Evolutionary conservation across 148 eudicot species (phyloP), one percentile per base, ranked within the genome.

Genomic region (Bassia scoparia): DNA sequence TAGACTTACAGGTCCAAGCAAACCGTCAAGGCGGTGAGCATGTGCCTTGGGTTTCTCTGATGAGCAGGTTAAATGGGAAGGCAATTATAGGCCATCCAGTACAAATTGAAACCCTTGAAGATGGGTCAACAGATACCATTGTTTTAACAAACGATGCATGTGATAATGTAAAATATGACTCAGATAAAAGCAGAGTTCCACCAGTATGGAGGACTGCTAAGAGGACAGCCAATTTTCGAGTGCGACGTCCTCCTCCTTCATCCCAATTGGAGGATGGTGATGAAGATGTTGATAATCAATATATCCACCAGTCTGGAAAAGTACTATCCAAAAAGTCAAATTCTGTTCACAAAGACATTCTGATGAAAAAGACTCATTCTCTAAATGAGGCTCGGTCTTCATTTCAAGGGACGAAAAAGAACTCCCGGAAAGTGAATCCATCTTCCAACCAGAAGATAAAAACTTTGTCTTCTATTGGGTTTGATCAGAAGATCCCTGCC

Each of bases 51-150:
- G 92, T 95, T 80, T 95, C 99, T 29, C 74, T 95, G 68, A 90
- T 83, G 89, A 95, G 99, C 80, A 92, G 87, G 87, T 61, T 90
- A 68, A 95, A 92, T 77, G 97, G 96, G 44, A 84, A 92, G 84
- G 96, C 99, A 46, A 95, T 95, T 48, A 79, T 95, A 59, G 99
- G 99, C 65, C 96, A 95, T 67, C 99, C 99, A 31, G 79, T 95
- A 78, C 97, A 87, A 79, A 79, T 95, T 70, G 97, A 90, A 83
- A 74, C 82, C 67, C 86, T 95, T 61, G 92, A 83, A 73, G 84
- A 83, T 66, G 96, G 93, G 66, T 80, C 86, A 46, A 80, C 97
- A n/a, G 89, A 91, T 49, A 69, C 66, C 67, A 79, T 84, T 61
- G 63, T 87, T 26, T 77, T 81, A 26, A 70, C 86, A 21, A 62